A percentile compares a stretch with the other conserved stretches of the same genome.
phyloP scores from a whole-genome alignment of 495 filamentous ascomycete species.

The Darksidea phi region DNA sequence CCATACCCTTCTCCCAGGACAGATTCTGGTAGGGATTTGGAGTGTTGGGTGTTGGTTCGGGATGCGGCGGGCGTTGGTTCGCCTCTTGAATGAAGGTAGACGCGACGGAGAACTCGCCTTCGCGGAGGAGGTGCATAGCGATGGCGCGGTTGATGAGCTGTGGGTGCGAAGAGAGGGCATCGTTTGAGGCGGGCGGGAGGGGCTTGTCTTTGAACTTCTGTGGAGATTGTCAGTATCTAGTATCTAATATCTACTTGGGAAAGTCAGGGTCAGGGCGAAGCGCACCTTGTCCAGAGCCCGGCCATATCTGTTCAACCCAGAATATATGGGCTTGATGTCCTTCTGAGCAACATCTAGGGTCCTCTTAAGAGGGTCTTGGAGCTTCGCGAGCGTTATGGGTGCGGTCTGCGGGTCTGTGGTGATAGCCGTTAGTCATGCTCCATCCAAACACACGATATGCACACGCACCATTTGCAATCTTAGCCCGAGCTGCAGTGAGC shows the following conservation, averaged over 20 bases:
- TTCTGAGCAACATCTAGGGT: constrained; percentile 76
- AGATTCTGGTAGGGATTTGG: constrained; percentile 27
- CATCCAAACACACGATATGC: background rate
- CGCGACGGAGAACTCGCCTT: constrained; percentile 88
- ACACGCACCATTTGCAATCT: constrained; percentile 32
- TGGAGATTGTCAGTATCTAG: background rate
- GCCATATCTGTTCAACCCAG: constrained; percentile 72
- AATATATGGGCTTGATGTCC: constrained; percentile 75
- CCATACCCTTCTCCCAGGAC: constrained; percentile 33
- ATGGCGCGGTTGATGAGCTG: constrained; percentile 86
- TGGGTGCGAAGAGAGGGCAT: constrained; percentile 73
- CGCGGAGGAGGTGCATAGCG: constrained; percentile 91
- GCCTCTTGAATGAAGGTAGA: constrained; percentile 73
- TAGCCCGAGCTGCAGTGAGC: constrained; percentile 67
- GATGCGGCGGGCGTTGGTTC: constrained; percentile 40
- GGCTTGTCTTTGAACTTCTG: constrained; percentile 76
- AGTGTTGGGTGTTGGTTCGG: constrained; percentile 33
- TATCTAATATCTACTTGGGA: too few relatives aligned
- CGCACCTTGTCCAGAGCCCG: constrained; percentile 79
- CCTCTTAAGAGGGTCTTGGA: constrained; percentile 77
- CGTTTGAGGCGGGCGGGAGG: constrained; percentile 72
- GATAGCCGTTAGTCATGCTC: constrained; percentile 11
- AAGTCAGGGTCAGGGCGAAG: too few relatives aligned
- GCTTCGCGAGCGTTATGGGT: constrained; percentile 69
- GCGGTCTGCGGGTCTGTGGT: constrained; percentile 65